These are phyloP conservation scores for Penstemon barbatus DNA, from an alignment of 257 asterid genomes.

Conservation along the genomic window DNA sequence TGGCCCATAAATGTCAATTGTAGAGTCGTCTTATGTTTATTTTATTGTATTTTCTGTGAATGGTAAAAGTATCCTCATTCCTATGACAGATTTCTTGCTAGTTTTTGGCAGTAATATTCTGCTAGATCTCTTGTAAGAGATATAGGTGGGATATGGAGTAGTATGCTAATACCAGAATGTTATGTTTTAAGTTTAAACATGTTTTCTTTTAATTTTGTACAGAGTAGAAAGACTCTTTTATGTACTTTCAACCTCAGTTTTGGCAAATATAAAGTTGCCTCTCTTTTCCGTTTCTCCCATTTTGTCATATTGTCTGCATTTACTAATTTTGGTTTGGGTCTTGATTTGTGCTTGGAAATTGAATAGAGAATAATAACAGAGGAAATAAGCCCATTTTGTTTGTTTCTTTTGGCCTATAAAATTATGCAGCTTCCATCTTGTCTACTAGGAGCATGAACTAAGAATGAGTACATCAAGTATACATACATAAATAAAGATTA, in stretches of 20 bases:
- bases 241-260: background rate
- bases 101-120: constrained; percentile 33
- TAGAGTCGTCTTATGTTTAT: constrained; percentile 37
- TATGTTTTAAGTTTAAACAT: constrained; percentile 18
- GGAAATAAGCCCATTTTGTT: too few species aligned
- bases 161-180: constrained; percentile 24
- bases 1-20: constrained; percentile 35
- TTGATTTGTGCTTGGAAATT: too few species aligned
- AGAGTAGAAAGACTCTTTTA: background rate
- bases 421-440: too few species aligned
- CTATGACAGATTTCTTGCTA: constrained; percentile 26
- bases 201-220: constrained; percentile 26
- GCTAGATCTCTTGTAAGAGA: constrained; percentile 29
- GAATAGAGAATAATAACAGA: too few species aligned
- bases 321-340: background rate
- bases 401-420: too few species aligned
- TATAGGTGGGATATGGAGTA: constrained; percentile 30
- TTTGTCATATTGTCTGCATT: background rate
- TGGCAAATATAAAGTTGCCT: background rate
- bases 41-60: constrained; percentile 32
- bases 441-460: too few species aligned
- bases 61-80: constrained; percentile 34
- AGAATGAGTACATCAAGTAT: too few species aligned
- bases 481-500: too few species aligned
- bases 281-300: background rate